These are phyloP conservation scores for Leccinum pachyderme DNA, from an alignment of 1,284 basidiomycete genomes.

Conservation along the genomic window DNA sequence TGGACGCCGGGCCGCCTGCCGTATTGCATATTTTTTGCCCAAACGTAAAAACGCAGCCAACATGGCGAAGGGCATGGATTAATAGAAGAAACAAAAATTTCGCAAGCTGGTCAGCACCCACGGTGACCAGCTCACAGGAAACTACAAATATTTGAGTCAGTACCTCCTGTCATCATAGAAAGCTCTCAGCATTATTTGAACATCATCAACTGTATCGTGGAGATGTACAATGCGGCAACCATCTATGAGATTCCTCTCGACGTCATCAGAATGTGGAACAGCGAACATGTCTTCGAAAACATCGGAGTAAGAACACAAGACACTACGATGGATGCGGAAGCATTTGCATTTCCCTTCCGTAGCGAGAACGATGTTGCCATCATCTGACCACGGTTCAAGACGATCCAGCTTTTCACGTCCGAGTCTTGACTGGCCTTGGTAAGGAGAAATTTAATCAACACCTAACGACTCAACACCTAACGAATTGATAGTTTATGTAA, in stretches of 20 bases:
- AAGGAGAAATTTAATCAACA: background rate
- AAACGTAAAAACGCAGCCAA: slow-evolving; percentile 11
- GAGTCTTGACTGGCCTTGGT: background rate
- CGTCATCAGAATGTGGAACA: slow-evolving; percentile 1
- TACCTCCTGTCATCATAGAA: slow-evolving; percentile 20
- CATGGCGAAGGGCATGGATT: slow-evolving; percentile 12
- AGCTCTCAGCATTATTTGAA: slow-evolving; percentile 14
- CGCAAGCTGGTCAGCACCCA: background rate
- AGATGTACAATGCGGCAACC: slow-evolving; percentile 18
- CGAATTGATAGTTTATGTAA: no score
- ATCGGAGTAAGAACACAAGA: slow-evolving; percentile 17
- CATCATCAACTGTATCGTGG: slow-evolving; percentile 7
- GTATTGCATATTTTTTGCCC: slow-evolving; percentile 18
- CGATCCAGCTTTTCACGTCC: background rate
- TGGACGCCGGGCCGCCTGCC: no score
- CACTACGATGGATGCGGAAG: slow-evolving; percentile 22
- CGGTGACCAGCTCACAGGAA: background rate
- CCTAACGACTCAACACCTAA: background rate
- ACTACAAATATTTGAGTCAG: background rate
- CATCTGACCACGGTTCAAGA: slow-evolving; percentile 20
- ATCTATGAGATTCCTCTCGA: slow-evolving; percentile 6
- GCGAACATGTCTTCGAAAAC: slow-evolving; percentile 24
- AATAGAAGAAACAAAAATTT: slow-evolving; percentile 5
- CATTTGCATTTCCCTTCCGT: slow-evolving; percentile 7
- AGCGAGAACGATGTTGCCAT: slow-evolving; percentile 20